Base-by-base conservation (phyloP, 2,329 filamentous ascomycete species). In the Didymellaceae sp. region DNA sequence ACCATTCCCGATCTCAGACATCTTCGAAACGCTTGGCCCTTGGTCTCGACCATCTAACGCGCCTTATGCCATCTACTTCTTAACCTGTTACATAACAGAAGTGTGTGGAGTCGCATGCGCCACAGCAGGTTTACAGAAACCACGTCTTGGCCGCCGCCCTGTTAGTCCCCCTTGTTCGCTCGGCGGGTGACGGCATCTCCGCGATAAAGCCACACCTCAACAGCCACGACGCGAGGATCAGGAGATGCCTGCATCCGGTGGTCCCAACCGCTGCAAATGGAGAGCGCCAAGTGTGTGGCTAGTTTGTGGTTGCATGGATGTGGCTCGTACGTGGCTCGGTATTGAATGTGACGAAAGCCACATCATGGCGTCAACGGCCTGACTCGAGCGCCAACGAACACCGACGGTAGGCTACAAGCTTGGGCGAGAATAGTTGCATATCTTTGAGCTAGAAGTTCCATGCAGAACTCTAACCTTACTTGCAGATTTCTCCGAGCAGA, bases 201-300 rank as follows among this genome's bases (percentile, higher is more conserved):
- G 21, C 48, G 35, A 31, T 32, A 21, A 21, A 46, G 37, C 43
- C 42, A 46, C 48, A 46, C 32, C 7, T 38, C 13, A 24, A 38
- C 31, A 42, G 28, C 41, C 34, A 17, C 22, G 34, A 34, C 6
- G 24, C 32, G 21, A 11, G 32, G 30, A 11, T 40, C 28, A 43
- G 28, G 35, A 26, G 34, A 25, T 32, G 16, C 14, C 26, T 34
- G 9, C 16, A 14, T 4, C 24, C 47, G 34, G 34, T 24, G 35
- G 21, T 14, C 18, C 6, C 14, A 26, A 22, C 47, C 40, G 40
- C 26, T 20, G 40, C 31, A 21, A n/a, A 11, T 8, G 16, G 14
- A 16, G 7, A 7, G 11, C 8, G 48, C 48, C 43, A 52, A 46
- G 48, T 46, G 48, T 45, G 47, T 50, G 46, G 48, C 48, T 52